Evolutionary conservation across 1,284 basidiomycete species (phyloP).

Genomic region (Boletus chippewaensis): DNA sequence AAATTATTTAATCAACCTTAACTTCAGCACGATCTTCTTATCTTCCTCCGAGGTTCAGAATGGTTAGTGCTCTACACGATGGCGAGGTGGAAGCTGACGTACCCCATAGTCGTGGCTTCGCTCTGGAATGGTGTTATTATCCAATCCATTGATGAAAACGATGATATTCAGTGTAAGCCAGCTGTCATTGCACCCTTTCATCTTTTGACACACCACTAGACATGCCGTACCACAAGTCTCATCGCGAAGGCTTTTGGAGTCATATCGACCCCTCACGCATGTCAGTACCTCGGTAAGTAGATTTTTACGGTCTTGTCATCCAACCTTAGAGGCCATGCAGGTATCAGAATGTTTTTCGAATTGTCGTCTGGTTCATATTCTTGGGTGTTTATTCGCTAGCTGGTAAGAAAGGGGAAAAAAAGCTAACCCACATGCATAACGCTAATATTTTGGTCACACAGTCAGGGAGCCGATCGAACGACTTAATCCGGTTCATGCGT

Average conservation of each 20-base stretch:
- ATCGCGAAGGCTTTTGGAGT: constrained; percentile 53
- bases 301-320: not conserved
- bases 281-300: constrained; percentile 69
- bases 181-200: not conserved
- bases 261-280: constrained; percentile 76
- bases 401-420: constrained; percentile 36
- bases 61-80: constrained; percentile 38
- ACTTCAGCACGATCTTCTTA: constrained; percentile 68
- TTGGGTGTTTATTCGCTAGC: constrained; percentile 82
- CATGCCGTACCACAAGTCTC: constrained; percentile 49
- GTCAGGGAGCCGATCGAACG: constrained; percentile 69
- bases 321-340: constrained; percentile 30
- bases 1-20: constrained; percentile 3
- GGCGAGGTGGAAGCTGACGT: constrained; percentile 6
- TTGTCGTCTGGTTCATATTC: constrained; percentile 80
- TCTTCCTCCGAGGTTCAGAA: constrained; percentile 84
- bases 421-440: not conserved
- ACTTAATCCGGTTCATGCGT: constrained; percentile 41
- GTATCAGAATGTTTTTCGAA: constrained; percentile 72
- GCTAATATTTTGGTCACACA: constrained; percentile 26
- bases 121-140: constrained; percentile 82
- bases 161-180: constrained; percentile 63
- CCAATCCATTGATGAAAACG: constrained; percentile 64
- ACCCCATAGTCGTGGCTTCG: constrained; percentile 50
- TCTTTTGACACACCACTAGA: constrained; percentile 38